These are phyloP conservation scores for Lasiosphaeris hirsuta DNA, from an alignment of 495 filamentous ascomycete species.

Conservation along the genomic window DNA sequence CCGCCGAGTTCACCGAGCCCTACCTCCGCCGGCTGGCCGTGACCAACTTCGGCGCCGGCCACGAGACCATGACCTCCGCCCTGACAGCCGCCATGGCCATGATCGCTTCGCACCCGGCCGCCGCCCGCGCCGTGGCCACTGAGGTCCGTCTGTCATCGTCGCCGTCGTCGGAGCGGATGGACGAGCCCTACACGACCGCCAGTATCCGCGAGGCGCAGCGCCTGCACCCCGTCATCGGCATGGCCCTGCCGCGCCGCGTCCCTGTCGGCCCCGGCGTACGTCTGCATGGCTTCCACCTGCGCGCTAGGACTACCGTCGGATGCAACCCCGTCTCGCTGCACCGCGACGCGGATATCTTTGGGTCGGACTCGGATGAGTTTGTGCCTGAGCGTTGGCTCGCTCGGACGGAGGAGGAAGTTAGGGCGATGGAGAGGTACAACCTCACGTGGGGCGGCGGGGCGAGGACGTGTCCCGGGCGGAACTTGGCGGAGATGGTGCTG, in stretches of 20 bases:
- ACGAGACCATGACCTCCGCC: constrained; percentile 48
- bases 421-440: constrained; percentile 43
- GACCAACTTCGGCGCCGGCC: constrained; percentile 49
- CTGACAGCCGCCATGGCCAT: constrained; percentile 36
- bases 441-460: constrained; percentile 63
- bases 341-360: constrained; percentile 51
- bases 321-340: constrained; percentile 61
- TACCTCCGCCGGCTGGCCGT: constrained; percentile 43
- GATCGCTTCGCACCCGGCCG: constrained; percentile 26
- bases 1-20: constrained; percentile 30
- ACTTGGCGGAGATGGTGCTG: constrained; percentile 61
- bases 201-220: constrained; percentile 62
- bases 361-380: constrained; percentile 45
- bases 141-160: not conserved
- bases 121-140: constrained; percentile 11
- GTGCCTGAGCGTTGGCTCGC: constrained; percentile 55
- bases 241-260: constrained; percentile 56
- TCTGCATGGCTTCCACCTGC: constrained; percentile 50
- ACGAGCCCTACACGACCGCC: constrained; percentile 55
- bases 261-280: constrained; percentile 45
- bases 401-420: constrained; percentile 20
- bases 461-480: constrained; percentile 64
- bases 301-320: constrained; percentile 54
- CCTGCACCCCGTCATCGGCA: constrained; percentile 55
- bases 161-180: not conserved